These are phyloP conservation scores for Neurospora pannonica DNA, from an alignment of 495 filamentous ascomycete species.

Conservation along the genomic window DNA sequence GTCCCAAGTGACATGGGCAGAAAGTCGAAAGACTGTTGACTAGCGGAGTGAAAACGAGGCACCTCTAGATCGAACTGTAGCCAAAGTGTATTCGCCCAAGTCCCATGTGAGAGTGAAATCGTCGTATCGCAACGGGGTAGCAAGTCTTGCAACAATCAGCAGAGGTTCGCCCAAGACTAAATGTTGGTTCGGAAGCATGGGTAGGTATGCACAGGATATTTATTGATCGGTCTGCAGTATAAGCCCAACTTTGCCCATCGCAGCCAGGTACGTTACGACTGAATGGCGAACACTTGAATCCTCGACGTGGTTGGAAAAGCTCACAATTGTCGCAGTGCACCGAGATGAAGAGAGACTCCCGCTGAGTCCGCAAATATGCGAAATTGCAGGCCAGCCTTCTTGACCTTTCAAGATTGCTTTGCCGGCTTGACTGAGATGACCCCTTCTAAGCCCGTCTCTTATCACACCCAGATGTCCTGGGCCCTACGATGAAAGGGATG, in stretches of 20 bases:
- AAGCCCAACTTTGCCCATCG: neutral
- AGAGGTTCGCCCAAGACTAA: neutral
- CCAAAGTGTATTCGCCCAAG: neutral
- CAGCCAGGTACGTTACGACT: neutral
- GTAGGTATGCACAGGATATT: neutral
- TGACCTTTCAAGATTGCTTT: neutral
- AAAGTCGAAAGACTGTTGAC: neutral
- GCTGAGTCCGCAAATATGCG: neutral
- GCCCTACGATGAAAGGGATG: neutral
- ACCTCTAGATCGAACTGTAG: neutral
- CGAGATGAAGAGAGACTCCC: neutral
- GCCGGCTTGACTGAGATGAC: neutral
- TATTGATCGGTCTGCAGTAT: neutral
- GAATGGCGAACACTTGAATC: neutral
- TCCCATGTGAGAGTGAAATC: neutral
- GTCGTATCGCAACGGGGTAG: neutral
- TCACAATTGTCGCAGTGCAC: neutral
- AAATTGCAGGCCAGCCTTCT: neutral
- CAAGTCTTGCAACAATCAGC: neutral
- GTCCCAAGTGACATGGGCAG: neutral
- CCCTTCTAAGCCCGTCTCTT: neutral
- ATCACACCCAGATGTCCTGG: neutral
- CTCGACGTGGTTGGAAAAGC: neutral
- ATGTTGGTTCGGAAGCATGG: neutral
- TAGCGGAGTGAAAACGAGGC: neutral